phyloP scores from a whole-genome alignment of 2,329 filamentous ascomycete genomes.

The Blastomyces percursus region DNA sequence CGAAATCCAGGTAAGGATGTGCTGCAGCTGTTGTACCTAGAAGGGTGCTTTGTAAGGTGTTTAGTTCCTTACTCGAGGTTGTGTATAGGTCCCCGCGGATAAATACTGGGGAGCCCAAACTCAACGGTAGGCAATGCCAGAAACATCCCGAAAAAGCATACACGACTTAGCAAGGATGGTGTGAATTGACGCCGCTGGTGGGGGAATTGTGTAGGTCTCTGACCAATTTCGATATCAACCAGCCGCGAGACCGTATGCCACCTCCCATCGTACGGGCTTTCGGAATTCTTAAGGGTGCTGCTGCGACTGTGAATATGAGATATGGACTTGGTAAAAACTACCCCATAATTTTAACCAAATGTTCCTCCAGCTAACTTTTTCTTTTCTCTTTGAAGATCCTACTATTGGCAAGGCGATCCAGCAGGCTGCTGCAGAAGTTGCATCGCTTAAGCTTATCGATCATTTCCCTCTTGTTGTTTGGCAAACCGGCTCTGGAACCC shows the following conservation, averaged over 20 bases:
- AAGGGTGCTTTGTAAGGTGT: not conserved
- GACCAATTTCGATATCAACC: constrained; percentile 98
- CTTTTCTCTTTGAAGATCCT: constrained; percentile 50
- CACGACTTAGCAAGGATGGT: not conserved
- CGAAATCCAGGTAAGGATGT: constrained; percentile 58
- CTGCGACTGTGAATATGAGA: constrained; percentile 89
- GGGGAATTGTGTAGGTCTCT: constrained; percentile 49
- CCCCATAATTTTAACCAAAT: not conserved
- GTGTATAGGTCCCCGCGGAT: constrained; percentile 58
- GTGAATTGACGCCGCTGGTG: constrained; percentile 8
- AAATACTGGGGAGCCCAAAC: constrained; percentile 99
- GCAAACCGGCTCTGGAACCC: constrained; percentile 97
- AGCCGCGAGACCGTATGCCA: constrained; percentile 97
- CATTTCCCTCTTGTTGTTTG: constrained; percentile 98
- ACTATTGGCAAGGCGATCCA: constrained; percentile 88
- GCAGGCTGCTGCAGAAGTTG: constrained; percentile 87
- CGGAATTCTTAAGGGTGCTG: constrained; percentile 93
- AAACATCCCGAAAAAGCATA: not conserved
- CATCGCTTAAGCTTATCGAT: constrained; percentile 82
- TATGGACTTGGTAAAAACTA: constrained; percentile 61
- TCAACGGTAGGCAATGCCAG: constrained; percentile 55
- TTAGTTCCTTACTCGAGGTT: not conserved
- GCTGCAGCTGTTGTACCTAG: not conserved
- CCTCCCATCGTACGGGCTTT: constrained; percentile 85
- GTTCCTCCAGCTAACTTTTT: constrained; percentile 13